Evolutionary conservation across 176 grass and related monocot genomes (phyloP).

Genomic region (Sorghum bicolor): Sorghum_bicolor_NCBIv3 NC_012878.2:15395001-15395500

Average conservation of each 20-base stretch:
- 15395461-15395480: neutral
- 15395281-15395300: neutral
- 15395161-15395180: slow-evolving; percentile 30
- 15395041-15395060: slow-evolving; percentile 73
- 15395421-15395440: neutral
- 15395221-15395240: too few relatives aligned
- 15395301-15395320: neutral
- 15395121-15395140: slow-evolving; percentile 53
- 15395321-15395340: slow-evolving; percentile 45
- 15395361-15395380: neutral
- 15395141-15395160: slow-evolving; percentile 46
- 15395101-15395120: slow-evolving; percentile 30
- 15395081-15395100: slow-evolving; percentile 86
- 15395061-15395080: slow-evolving; percentile 63
- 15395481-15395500: slow-evolving; percentile 24
- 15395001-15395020: slow-evolving; percentile 48
- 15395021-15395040: slow-evolving; percentile 91
- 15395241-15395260: neutral
- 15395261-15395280: neutral
- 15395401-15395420: slow-evolving; percentile 40
- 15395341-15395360: slow-evolving; percentile 7
- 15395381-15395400: neutral
- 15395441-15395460: neutral
- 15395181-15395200: neutral
- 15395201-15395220: neutral